These are phyloP conservation scores for Bonia amplexicaulis DNA, from an alignment of 176 grass and related monocot genomes.

Conservation along the genomic window DNA sequence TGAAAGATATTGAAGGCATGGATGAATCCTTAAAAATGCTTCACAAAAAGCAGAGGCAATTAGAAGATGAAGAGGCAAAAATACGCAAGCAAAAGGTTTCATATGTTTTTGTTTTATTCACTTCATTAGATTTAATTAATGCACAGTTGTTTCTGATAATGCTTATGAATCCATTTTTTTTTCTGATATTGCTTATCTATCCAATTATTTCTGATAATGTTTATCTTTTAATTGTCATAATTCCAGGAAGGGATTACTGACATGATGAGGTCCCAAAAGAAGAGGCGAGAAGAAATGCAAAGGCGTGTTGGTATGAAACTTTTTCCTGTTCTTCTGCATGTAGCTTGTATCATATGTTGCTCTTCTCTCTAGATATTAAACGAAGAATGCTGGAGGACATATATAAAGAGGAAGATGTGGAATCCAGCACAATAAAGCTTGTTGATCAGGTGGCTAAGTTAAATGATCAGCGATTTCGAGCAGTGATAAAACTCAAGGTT, in stretches of 20 bases:
- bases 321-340: constrained; percentile 14
- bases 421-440: constrained; percentile 69
- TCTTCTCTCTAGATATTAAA: constrained; percentile 37
- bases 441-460: constrained; percentile 48
- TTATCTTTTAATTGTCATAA: constrained; percentile 13
- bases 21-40: constrained; percentile 39
- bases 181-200: neutral
- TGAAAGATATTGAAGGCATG: constrained; percentile 28
- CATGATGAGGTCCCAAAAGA: constrained; percentile 48
- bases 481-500: constrained; percentile 69
- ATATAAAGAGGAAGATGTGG: constrained; percentile 70
- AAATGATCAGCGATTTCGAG: constrained; percentile 59
- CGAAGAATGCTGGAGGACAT: constrained; percentile 49
- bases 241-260: constrained; percentile 67
- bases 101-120: constrained; percentile 9
- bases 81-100: constrained; percentile 65
- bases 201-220: neutral
- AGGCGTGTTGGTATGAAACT: constrained; percentile 51
- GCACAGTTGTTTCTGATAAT: neutral
- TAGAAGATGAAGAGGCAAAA: constrained; percentile 73
- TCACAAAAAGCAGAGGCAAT: constrained; percentile 48
- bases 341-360: constrained; percentile 24
- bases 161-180: neutral
- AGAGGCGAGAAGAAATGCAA: constrained; percentile 44
- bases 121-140: constrained; percentile 10